Evolutionary conservation across 192 early-diverging fungal genomes (phyloP).

Genomic region (Linnemannia elongata): DNA sequence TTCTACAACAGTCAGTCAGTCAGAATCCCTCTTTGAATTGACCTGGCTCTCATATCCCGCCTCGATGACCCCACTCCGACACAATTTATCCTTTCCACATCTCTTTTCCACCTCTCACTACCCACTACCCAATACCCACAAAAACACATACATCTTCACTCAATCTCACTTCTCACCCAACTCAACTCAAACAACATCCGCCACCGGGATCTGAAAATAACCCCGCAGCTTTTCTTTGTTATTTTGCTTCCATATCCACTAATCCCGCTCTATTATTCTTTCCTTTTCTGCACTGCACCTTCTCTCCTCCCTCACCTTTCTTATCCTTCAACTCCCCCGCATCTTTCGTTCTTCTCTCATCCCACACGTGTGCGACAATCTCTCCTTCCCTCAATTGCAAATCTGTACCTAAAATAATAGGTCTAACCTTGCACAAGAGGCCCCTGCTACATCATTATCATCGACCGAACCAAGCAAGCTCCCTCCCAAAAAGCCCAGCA

Average conservation of each 20-base stretch:
- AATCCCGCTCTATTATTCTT: conserved; percentile 10
- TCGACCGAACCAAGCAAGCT: conserved; percentile 23
- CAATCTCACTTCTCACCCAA: neutral
- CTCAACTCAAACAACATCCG: neutral
- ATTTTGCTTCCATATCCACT: neutral
- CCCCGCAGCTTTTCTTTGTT: neutral
- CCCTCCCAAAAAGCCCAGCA: conserved; percentile 50
- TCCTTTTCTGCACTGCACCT: neutral
- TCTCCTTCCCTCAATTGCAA: neutral
- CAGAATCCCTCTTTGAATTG: neutral
- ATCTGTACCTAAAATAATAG: neutral
- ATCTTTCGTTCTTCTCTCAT: neutral
- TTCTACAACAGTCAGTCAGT: neutral
- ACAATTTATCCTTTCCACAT: neutral
- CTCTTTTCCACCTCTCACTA: neutral
- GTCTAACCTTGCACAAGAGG: conserved; percentile 45
- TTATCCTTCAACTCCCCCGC: neutral
- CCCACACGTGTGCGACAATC: conserved; percentile 1
- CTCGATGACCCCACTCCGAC: conserved; percentile 22
- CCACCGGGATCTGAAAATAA: conserved; percentile 3
- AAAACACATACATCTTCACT: neutral
- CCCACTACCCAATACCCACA: no score
- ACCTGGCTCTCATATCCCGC: neutral
- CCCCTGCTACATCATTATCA: conserved; percentile 23
- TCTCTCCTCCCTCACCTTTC: no score